Base-by-base conservation (phyloP, 306 rosid genomes). In the Cicer arietinum region DNA sequence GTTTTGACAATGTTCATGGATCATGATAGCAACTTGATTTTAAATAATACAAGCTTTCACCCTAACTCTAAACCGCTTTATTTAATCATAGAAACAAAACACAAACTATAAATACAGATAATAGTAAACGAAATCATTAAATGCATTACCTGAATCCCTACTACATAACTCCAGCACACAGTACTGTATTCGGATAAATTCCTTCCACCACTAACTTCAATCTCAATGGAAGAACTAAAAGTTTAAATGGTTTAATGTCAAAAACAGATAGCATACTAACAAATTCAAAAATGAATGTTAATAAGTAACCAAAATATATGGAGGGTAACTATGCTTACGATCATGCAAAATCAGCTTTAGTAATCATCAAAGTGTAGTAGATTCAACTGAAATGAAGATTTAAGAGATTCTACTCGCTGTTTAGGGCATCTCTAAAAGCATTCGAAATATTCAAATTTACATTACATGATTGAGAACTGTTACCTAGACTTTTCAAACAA, bases 181-280 rank as follows among this genome's bases (percentile, higher is more conserved):
- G 88, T 70, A 76, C 99, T 94, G 77, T 89, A 91, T 78, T 82
- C 89, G 35, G 99, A 94, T 85, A 94, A 13, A 76, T 88, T 91
- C 87, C 97, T 90, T 81, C 97, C 97, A 17, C 97, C 97, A 37
- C 99, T 97, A 73, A 94, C 90, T 88, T 90, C 97, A 85, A 94
- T 51, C 89, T 87, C 96, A 84, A 94, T 94, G 77, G 90, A 79
- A 67, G 93, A 82, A 87, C 98, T 94, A 84, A 77, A 81, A 77
- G 77, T 67, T 68, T 69, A 79, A 71, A 73, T 58, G 71, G 48
- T 58, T 65, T 52, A 45, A 71, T 76, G 84, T 87, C 82, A 85
- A 65, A 70, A 48, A 71, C 69, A 70, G 75, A 80, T 39, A 58
- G 75, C 81, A 73, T n/a, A 42, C 10, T 42, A 62, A 70, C 18